Conservation (phyloP, 768 basidiomycete species). For the Rubroboletus pulcherrimus region DNA sequence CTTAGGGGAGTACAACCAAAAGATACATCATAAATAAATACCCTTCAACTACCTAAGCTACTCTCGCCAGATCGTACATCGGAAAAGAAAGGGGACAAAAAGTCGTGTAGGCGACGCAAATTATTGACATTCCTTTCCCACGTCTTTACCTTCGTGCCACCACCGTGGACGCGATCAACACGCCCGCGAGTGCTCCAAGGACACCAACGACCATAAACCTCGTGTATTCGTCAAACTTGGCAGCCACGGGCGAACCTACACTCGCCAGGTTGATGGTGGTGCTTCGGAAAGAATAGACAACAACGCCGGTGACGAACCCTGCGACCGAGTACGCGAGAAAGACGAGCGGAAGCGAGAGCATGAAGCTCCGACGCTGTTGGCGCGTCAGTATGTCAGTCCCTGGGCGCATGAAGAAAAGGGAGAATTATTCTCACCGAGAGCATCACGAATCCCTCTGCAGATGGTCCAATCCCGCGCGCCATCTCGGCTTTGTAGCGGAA, state of each 20-base stretch:
- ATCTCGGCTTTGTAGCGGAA: conserved; percentile 68
- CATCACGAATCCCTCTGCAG: conserved; percentile 55
- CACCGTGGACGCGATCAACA: conserved; percentile 52
- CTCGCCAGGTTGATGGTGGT: conserved; percentile 37
- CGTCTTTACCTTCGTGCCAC: conserved; percentile 19
- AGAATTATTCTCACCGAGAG: conserved; percentile 35
- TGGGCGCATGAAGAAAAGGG: conserved; percentile 4
- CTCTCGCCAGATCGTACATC: not conserved
- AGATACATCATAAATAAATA: conserved; percentile 9
- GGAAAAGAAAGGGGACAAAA: not conserved
- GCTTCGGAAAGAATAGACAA: conserved; percentile 63
- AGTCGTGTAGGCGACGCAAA: not conserved
- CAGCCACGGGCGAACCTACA: conserved; percentile 28
- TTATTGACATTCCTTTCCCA: not conserved
- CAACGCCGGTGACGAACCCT: conserved; percentile 62
- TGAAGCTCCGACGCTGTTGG: conserved; percentile 45
- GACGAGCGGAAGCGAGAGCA: conserved; percentile 70
- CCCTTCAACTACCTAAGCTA: not conserved
- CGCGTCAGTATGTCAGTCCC: not conserved
- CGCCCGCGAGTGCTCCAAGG: conserved; percentile 59
- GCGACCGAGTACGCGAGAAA: conserved; percentile 69
- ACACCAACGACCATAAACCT: conserved; percentile 62
- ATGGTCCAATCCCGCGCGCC: conserved; percentile 44
- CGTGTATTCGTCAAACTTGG: conserved; percentile 55
- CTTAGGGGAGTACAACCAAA: not conserved